Evolutionary conservation across 2,329 filamentous ascomycete genomes (phyloP).

Genomic region (Cladophialophora chaetospira): DNA sequence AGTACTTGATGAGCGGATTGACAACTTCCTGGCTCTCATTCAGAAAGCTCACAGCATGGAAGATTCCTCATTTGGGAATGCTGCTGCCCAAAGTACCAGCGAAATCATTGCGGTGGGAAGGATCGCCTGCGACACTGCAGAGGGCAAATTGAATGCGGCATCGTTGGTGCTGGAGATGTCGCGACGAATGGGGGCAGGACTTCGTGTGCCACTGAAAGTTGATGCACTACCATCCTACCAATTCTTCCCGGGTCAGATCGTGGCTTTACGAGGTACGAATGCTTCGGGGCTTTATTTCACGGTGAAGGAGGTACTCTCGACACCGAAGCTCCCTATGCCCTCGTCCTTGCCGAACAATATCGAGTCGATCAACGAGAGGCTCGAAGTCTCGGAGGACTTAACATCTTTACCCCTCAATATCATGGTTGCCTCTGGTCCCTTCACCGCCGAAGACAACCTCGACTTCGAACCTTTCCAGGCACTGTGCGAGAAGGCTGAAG

Average conservation of each 20-base stretch:
- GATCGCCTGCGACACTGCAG: conserved; percentile 83
- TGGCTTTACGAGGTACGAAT: conserved; percentile 84
- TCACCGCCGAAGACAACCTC: conserved; percentile 88
- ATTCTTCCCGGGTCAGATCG: conserved; percentile 93
- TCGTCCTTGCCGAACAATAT: conserved; percentile 69
- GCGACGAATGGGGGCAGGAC: conserved; percentile 76
- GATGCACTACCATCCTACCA: conserved; percentile 69
- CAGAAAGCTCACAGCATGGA: conserved; percentile 75
- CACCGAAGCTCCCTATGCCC: conserved; percentile 73
- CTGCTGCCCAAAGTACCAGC: conserved; percentile 77
- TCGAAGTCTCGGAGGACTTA: conserved; percentile 62
- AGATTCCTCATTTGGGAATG: conserved; percentile 81
- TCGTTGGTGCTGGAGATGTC: conserved; percentile 89
- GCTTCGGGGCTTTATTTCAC: conserved; percentile 80
- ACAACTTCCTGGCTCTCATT: conserved; percentile 77
- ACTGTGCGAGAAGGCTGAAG: conserved; percentile 74
- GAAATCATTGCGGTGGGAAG: conserved; percentile 89
- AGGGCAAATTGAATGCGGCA: conserved; percentile 81
- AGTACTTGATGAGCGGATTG: conserved; percentile 91
- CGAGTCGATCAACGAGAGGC: conserved; percentile 67
- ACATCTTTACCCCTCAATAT: conserved; percentile 70
- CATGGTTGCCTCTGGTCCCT: conserved; percentile 80
- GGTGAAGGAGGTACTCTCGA: conserved; percentile 72
- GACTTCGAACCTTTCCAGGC: conserved; percentile 84
- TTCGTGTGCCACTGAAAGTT: conserved; percentile 78